phyloP scores from a whole-genome alignment of 306 rosid species.

The Gynostemma pentaphyllum region DNA sequence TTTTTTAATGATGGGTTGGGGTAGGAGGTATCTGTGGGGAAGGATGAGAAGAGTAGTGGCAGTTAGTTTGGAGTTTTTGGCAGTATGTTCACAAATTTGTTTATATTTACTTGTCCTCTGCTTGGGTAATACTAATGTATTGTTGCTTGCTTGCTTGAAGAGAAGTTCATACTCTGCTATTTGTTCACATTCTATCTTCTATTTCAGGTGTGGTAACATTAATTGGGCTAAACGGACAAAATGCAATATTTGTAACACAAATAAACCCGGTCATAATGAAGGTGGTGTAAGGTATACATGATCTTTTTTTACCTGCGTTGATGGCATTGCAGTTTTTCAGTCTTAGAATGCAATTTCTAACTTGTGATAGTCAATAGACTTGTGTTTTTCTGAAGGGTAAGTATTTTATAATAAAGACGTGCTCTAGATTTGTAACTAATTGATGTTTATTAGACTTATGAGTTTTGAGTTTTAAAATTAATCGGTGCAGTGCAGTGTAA shows the following conservation, averaged over 20 bases:
- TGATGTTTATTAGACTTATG: not conserved
- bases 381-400: not conserved
- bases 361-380: not conserved
- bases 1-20: not conserved
- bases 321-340: not conserved
- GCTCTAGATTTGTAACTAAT: not conserved
- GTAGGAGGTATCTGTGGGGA: not conserved
- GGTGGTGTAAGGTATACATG: constrained; percentile 86
- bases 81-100: not conserved
- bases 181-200: constrained; percentile 11
- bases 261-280: constrained; percentile 86
- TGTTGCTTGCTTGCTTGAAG: constrained; percentile 1
- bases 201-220: constrained; percentile 88
- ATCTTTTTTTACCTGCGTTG: constrained; percentile 12
- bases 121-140: not conserved
- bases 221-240: constrained; percentile 97
- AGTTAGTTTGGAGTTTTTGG: constrained; percentile 3
- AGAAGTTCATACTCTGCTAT: not conserved
- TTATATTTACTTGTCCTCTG: not conserved
- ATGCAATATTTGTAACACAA: constrained; percentile 97
- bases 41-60: not conserved
- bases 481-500: not conserved
- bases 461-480: not conserved
- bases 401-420: not conserved
- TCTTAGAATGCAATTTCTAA: not conserved